A percentile compares a stretch with the other conserved stretches of the same genome.
Conservation (phyloP, 495 filamentous ascomycete genomes). For the Neurospora africana region DNA sequence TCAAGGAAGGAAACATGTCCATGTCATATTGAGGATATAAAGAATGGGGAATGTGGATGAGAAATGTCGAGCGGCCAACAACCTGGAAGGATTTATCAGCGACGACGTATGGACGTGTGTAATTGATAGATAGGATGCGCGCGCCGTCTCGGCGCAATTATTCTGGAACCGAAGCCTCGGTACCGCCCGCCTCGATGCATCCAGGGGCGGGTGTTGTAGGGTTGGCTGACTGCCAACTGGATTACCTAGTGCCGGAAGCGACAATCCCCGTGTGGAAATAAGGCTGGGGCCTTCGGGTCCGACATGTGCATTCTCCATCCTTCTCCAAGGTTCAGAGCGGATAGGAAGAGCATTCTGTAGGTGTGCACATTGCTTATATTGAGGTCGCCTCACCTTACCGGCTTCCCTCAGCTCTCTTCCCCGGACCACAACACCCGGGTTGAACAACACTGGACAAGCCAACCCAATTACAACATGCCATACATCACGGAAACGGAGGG, state of each 20-base stretch:
- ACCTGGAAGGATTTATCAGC: not conserved
- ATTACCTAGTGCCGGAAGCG: not conserved
- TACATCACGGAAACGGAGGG: constrained; percentile 12
- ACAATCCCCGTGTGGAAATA: not conserved
- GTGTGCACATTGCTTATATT: not conserved
- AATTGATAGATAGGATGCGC: not conserved
- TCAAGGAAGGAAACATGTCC: not conserved
- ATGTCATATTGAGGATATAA: not conserved
- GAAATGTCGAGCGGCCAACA: not conserved
- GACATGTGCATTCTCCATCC: not conserved
- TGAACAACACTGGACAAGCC: not conserved
- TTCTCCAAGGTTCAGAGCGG: not conserved
- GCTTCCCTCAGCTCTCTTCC: not conserved
- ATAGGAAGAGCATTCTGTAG: not conserved
- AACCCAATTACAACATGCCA: constrained; percentile 15
- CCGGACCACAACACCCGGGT: not conserved
- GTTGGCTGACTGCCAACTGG: not conserved
- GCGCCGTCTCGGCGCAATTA: not conserved
- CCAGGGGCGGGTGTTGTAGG: not conserved
- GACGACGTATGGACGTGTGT: not conserved
- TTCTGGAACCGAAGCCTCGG: not conserved
- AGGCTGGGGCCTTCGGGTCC: not conserved
- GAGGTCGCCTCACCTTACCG: not conserved
- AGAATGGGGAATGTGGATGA: not conserved
- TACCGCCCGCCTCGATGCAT: not conserved